phyloP scores from a whole-genome alignment of 1,284 basidiomycete genomes.

The Sanguinoderma infundibulare region DNA sequence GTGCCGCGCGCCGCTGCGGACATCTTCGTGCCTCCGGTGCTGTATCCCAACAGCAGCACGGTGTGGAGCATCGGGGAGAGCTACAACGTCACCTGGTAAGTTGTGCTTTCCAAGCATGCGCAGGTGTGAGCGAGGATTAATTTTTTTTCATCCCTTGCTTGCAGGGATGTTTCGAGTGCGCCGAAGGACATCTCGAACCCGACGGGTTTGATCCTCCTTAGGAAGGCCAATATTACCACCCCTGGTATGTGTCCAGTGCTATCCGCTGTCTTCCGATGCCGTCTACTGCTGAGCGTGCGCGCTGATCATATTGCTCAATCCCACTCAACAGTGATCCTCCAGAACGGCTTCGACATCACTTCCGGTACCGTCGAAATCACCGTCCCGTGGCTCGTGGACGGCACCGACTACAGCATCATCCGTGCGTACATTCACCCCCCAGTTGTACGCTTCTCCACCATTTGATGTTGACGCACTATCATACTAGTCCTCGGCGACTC shows the following conservation, averaged over 20 bases:
- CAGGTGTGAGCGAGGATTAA: neutral
- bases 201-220: slow-evolving; percentile 42
- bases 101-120: neutral
- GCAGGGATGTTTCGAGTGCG: slow-evolving; percentile 42
- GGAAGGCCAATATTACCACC: slow-evolving; percentile 37
- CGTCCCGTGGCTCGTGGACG: slow-evolving; percentile 18
- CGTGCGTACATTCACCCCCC: slow-evolving; percentile 6
- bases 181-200: slow-evolving; percentile 50
- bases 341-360: slow-evolving; percentile 19
- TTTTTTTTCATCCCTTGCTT: neutral
- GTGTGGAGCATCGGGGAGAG: slow-evolving; percentile 44
- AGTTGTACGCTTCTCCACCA: neutral
- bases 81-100: slow-evolving; percentile 48
- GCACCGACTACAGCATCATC: slow-evolving; percentile 19
- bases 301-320: slow-evolving; percentile 1
- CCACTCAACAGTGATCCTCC: slow-evolving; percentile 14
- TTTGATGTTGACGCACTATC: neutral
- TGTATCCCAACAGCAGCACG: slow-evolving; percentile 37
- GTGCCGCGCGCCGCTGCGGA: slow-evolving; percentile 30
- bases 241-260: slow-evolving; percentile 21
- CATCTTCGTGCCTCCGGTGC: slow-evolving; percentile 47
- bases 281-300: neutral
- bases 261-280: too few species aligned
- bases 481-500: slow-evolving; percentile 30
- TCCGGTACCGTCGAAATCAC: slow-evolving; percentile 16